Conservation (phyloP, 1,139 yeast genomes). For the Fermentozyma sake region DNA sequence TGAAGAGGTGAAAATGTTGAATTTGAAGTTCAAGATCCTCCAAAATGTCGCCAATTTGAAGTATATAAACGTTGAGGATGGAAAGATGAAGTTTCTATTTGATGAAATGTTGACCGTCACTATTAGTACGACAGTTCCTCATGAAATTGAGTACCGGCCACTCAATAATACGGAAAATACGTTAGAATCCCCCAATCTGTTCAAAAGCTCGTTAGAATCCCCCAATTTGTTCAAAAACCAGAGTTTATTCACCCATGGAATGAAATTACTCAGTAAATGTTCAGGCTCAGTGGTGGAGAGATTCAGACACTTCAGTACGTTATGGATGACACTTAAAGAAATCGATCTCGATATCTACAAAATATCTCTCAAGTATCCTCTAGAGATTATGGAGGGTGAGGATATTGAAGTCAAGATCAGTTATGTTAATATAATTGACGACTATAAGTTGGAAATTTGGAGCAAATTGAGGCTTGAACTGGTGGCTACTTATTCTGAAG, state of each 20-base stretch:
- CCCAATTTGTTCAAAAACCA: too few species aligned
- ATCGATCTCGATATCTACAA: constrained; percentile 27
- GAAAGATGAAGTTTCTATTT: constrained; percentile 12
- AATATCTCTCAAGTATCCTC: constrained; percentile 27
- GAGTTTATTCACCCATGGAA: too few species aligned
- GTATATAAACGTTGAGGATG: constrained; percentile 10
- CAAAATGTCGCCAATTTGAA: constrained; percentile 20
- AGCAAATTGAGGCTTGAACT: constrained; percentile 1
- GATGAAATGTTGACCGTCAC: constrained; percentile 12
- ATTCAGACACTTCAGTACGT: too few species aligned
- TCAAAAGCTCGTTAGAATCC: too few species aligned
- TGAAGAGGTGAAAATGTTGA: constrained; percentile 21
- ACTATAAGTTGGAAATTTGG: constrained; percentile 1
- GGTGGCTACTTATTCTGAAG: constrained; percentile 3
- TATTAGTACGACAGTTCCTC: too few species aligned
- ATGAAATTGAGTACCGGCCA: too few species aligned
- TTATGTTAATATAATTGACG: constrained; percentile 10
- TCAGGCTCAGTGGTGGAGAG: too few species aligned
- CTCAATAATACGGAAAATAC: too few species aligned
- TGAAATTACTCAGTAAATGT: too few species aligned
- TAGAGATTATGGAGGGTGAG: constrained; percentile 9
- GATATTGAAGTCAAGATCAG: constrained; percentile 10
- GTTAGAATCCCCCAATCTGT: too few species aligned
- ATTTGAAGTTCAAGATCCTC: constrained; percentile 19
- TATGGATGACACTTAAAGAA: constrained; percentile 18